A percentile compares a stretch with the other conserved stretches of the same genome.
phyloP scores from a whole-genome alignment of 768 basidiomycete genomes.

The Zangia roseola region DNA sequence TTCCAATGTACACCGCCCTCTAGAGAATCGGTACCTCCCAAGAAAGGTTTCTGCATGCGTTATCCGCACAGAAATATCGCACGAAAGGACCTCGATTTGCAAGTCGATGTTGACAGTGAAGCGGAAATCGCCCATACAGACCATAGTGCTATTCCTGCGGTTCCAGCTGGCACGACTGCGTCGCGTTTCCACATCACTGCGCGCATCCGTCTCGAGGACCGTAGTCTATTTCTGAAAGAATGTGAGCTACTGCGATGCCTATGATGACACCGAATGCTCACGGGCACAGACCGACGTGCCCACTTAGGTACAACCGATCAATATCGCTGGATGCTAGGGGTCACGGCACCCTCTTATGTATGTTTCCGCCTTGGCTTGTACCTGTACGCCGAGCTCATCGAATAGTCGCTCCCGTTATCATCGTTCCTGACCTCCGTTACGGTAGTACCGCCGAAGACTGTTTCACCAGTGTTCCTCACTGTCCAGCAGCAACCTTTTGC shows the following conservation, averaged over 20 bases:
- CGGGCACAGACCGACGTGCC: conserved; percentile 33
- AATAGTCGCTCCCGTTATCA: conserved; percentile 27
- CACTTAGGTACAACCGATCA: conserved; percentile 29
- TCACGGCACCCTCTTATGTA: conserved; percentile 49
- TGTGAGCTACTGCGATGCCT: conserved; percentile 26
- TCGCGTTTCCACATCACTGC: conserved; percentile 48
- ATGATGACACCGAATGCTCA: conserved; percentile 7
- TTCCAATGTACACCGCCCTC: background rate
- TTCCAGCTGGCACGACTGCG: conserved; percentile 19
- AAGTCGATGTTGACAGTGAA: conserved; percentile 7
- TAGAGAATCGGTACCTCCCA: background rate
- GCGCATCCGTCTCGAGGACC: conserved; percentile 42
- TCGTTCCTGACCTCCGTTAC: conserved; percentile 38
- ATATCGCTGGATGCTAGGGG: conserved; percentile 47
- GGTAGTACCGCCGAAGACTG: conserved; percentile 36
- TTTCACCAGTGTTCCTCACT: conserved; percentile 32
- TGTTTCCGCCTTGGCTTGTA: conserved; percentile 18
- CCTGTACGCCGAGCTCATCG: background rate
- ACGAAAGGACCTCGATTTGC: conserved; percentile 36
- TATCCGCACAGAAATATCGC: conserved; percentile 43
- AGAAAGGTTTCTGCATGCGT: conserved; percentile 35
- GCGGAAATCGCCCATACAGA: background rate
- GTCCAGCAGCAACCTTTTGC: conserved; percentile 40
- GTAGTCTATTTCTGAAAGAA: conserved; percentile 43
- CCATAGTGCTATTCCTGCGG: background rate